Percentiles rank a stretch among this genome's conserved stretches.
phyloP scores from a whole-genome alignment of 2,329 filamentous ascomycete genomes.

The Ascochyta rabiei region DNA sequence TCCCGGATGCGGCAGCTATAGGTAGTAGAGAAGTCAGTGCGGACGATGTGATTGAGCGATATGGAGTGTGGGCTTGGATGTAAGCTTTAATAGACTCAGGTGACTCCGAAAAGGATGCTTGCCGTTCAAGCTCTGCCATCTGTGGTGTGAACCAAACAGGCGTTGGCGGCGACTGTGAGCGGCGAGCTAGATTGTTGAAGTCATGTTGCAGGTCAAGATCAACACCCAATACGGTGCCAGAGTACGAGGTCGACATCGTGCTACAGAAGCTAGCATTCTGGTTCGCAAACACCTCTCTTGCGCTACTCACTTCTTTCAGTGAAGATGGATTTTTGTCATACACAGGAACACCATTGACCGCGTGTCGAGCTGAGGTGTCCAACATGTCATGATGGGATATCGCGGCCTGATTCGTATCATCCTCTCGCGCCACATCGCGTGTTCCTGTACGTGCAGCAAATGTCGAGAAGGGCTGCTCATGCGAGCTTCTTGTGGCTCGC shows the following conservation, averaged over 20 bases:
- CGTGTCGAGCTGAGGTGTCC: constrained; percentile 28
- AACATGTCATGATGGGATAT: constrained; percentile 26
- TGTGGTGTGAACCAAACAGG: constrained; percentile 36
- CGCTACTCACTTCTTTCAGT: constrained; percentile 21
- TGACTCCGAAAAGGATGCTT: constrained; percentile 19
- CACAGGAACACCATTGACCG: constrained; percentile 31
- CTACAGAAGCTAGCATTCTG: constrained; percentile 43
- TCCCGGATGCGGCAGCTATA: constrained; percentile 46
- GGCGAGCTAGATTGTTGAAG: constrained; percentile 13
- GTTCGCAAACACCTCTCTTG: constrained; percentile 23
- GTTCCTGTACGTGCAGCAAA: constrained; percentile 26
- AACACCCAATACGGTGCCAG: constrained; percentile 43
- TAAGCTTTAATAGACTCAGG: constrained; percentile 7
- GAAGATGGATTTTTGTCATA: constrained; percentile 28
- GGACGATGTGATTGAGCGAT: constrained; percentile 40
- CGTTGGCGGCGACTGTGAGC: constrained; percentile 32
- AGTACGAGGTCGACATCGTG: constrained; percentile 44
- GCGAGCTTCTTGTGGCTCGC: constrained; percentile 19
- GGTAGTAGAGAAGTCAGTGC: constrained; percentile 46
- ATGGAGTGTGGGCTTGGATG: not conserved
- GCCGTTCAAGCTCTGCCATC: constrained; percentile 26
- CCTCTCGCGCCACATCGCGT: constrained; percentile 27
- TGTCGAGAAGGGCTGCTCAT: constrained; percentile 23
- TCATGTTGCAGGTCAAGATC: constrained; percentile 43
- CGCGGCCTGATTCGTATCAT: constrained; percentile 18